phyloP scores from a whole-genome alignment of 2,329 filamentous ascomycete species.

The Colletotrichum aenigma region DNA sequence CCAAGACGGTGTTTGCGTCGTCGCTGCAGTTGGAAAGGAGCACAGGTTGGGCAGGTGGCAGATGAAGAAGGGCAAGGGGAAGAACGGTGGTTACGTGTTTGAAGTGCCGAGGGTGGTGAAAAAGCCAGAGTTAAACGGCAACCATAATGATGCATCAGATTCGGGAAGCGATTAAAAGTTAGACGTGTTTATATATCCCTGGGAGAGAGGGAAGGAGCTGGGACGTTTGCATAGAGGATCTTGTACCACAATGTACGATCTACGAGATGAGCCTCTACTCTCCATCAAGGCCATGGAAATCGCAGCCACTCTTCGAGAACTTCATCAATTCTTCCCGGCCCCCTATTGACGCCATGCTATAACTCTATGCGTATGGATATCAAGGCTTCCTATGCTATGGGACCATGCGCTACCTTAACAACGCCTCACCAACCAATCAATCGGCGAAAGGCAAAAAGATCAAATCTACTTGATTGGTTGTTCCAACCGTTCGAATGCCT shows the following conservation, averaged over 20 bases:
- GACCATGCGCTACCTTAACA: background rate
- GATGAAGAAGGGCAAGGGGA: conserved; percentile 58
- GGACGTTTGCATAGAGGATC: conserved; percentile 3
- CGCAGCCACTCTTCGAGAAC: background rate
- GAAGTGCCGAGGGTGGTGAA: conserved; percentile 66
- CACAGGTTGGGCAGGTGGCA: conserved; percentile 87
- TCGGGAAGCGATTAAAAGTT: conserved; percentile 20
- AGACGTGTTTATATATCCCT: background rate
- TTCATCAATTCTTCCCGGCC: background rate
- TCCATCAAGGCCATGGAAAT: background rate
- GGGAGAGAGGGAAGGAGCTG: background rate
- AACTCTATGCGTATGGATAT: conserved; percentile 3
- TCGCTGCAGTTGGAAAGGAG: conserved; percentile 87
- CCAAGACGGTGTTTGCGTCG: conserved; percentile 78
- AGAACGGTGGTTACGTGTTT: conserved; percentile 87
- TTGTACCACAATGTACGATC: conserved; percentile 19
- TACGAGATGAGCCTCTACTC: conserved; percentile 10
- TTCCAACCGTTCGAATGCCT: background rate
- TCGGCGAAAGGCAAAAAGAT: background rate
- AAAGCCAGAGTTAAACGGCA: conserved; percentile 36
- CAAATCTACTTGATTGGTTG: background rate
- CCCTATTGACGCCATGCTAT: background rate
- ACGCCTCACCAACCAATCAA: background rate
- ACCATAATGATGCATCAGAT: conserved; percentile 28
- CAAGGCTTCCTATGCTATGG: background rate